Base-by-base conservation (phyloP, 2,329 filamentous ascomycete species). In the Aspergillus tubingensis region DNA sequence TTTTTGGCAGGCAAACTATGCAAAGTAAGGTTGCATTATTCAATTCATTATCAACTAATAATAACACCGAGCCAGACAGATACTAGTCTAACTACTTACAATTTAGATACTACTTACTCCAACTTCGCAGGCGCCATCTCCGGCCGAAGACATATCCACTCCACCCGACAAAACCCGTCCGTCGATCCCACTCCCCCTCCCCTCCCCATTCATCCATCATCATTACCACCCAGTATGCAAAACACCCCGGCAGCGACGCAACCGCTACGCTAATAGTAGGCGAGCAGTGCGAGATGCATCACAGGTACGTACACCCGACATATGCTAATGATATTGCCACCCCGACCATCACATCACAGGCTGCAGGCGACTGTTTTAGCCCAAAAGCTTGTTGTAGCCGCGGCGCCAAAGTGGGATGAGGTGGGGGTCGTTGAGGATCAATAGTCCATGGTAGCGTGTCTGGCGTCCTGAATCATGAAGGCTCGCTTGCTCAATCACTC, bases 321-420 rank as follows among this genome's bases (percentile, higher is more conserved):
- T 19, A 17, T 43, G 10, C n/a, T 17, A 7, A 19, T 17, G 7
- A 43, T 43, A 30, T 30, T 30, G 27, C 27, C 27, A 30, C 10
- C 27, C 27, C 27, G 27, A 30, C 15, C 5, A 17, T 36, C 32
- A 36, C 47, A 27, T 30, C 47, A 27, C 15, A 17, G 44, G 44
- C 44, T 30, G 25, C 41, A 49, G 25, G 21, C 44, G 11, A 25
- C 44, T 8, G 44, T 23, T 36, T 36, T 49, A 49, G 44, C 25
- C 47, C 47, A 50, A 50, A 44, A 50, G 47, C 47, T 50, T 50
- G 47, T 50, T 50, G 47, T 50, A 50, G 47, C 47, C 47, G 47
- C 47, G 15, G 47, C 47, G 25, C n/a, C 47, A 27, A 50, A 50
- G 47, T 50, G 27, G 47, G 47, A 50, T 50, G 47, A 30, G 47